Evolutionary conservation across 2,329 filamentous ascomycete genomes (phyloP).

Genomic region (Gliomastix tumulicola): DNA sequence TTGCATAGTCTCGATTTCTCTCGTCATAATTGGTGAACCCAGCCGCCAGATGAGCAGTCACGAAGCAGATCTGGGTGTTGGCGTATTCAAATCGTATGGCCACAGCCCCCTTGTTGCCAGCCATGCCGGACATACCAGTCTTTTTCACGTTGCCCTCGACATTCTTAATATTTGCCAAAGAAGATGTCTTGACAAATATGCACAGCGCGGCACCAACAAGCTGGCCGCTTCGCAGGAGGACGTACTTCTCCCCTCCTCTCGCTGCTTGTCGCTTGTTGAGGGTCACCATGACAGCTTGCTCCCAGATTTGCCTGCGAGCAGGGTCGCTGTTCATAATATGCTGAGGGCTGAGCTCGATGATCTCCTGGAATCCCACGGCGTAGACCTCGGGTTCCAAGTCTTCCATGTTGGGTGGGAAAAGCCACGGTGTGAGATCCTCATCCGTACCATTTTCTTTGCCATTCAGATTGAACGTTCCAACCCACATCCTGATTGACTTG

Average conservation of each 20-base stretch:
- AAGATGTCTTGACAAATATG: conserved; percentile 78
- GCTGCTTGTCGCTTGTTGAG: conserved; percentile 65
- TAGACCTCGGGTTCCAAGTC: conserved; percentile 73
- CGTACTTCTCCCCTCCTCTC: conserved; percentile 69
- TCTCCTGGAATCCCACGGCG: conserved; percentile 92
- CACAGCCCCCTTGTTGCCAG: conserved; percentile 95
- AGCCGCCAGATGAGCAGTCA: conserved; percentile 92
- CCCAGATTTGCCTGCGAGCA: conserved; percentile 77
- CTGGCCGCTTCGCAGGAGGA: conserved; percentile 84
- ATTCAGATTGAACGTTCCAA: conserved; percentile 93
- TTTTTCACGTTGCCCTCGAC: conserved; percentile 96
- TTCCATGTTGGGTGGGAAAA: conserved; percentile 57
- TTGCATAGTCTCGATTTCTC: conserved; percentile 85
- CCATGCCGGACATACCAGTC: conserved; percentile 89
- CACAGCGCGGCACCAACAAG: conserved; percentile 90
- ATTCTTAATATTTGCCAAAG: conserved; percentile 80
- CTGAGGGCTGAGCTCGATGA: conserved; percentile 94
- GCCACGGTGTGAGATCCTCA: conserved; percentile 78
- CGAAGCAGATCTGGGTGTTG: conserved; percentile 87
- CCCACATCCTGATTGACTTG: conserved; percentile 70
- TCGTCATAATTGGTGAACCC: conserved; percentile 97
- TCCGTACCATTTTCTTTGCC: conserved; percentile 73
- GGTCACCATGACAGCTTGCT: conserved; percentile 68
- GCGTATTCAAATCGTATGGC: conserved; percentile 94
- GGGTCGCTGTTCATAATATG: conserved; percentile 99